These are phyloP conservation scores for Camillea tinctor DNA, from an alignment of 2,329 filamentous ascomycete genomes.

Conservation along the genomic window DNA sequence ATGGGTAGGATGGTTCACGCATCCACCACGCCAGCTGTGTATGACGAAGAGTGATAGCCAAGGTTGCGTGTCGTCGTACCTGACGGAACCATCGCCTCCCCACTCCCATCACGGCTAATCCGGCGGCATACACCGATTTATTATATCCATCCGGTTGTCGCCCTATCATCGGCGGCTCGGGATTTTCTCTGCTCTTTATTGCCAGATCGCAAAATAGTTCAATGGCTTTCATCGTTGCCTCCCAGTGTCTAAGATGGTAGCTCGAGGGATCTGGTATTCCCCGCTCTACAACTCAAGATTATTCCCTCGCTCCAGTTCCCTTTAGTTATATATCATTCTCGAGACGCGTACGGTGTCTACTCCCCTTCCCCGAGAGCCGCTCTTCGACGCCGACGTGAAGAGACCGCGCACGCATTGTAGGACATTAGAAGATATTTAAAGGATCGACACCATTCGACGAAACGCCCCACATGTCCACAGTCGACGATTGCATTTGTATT, in stretches of 20 bases:
- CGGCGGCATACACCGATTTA: slow-evolving; percentile 16
- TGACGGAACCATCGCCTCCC: slow-evolving; percentile 25
- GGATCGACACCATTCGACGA: slow-evolving; percentile 3
- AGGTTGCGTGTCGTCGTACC: slow-evolving; percentile 24
- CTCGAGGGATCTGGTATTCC: slow-evolving; percentile 39
- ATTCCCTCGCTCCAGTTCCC: slow-evolving; percentile 18
- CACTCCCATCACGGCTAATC: slow-evolving; percentile 22
- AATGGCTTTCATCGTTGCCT: slow-evolving; percentile 24
- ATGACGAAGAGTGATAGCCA: slow-evolving; percentile 26
- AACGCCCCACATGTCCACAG: slow-evolving; percentile 2
- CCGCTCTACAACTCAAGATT: slow-evolving; percentile 19
- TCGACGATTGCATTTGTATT: slow-evolving; percentile 1
- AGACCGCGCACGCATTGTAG: background rate
- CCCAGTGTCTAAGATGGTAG: slow-evolving; percentile 27
- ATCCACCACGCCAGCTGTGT: slow-evolving; percentile 15
- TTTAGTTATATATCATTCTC: background rate
- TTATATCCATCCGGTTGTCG: slow-evolving; percentile 27
- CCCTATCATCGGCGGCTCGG: slow-evolving; percentile 19
- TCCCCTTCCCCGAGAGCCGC: background rate
- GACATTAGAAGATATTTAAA: background rate
- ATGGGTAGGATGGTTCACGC: background rate
- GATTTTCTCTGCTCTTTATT: slow-evolving; percentile 11
- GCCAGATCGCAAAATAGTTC: slow-evolving; percentile 21
- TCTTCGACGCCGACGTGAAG: background rate
- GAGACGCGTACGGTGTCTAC: background rate